Evolutionary conservation across 768 basidiomycete species (phyloP), one percentile per base, ranked within the genome.

Genomic region (Lentinula boryana): DNA sequence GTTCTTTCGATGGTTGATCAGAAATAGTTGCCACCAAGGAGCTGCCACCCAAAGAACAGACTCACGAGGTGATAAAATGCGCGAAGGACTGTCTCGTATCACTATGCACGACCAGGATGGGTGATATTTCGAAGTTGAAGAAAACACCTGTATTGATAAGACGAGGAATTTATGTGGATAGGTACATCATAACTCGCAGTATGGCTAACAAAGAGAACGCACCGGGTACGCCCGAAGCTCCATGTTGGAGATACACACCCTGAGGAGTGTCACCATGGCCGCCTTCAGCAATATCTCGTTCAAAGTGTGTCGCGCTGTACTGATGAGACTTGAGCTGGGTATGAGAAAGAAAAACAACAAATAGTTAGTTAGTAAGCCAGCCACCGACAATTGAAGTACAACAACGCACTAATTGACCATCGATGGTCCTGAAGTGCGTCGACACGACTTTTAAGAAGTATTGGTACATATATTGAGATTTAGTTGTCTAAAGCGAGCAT

Each of bases 391-490:
- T 48, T 23, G 8, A 13, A 21, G 15, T 8, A 32, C 9, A 9
- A n/a, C 23, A 9, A 75, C 84, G 50, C 69, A 90, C 89, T 9
- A 75, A 69, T 66, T 88, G 81, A 32, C 86, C 89, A 63, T 89
- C 84, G 31, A 96, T 76, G 18, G 87, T 90, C 63, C 85, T 82
- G 76, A 97, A 98, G 68, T 90, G 89, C 2, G 96, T 99, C 7
- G 94, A 93, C 41, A 99, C 97, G 50, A 99, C 96, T 74, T 99
- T 99, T 68, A 99, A 81, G 85, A 98, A 98, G 75, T 98, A 96
- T 70, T 98, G 94, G 83, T 94, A 97, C 93, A 97, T 95, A 71
- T 93, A 96, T 65, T 93, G 83, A 18, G 87, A 73, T 69, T 90
- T 89, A 64, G 72, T 77, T 1, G 93, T 94, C 88, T 91, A 62